Evolutionary conservation across 805 yeast genomes (phyloP).

Genomic region (Phaffomyces thermotolerans): DNA sequence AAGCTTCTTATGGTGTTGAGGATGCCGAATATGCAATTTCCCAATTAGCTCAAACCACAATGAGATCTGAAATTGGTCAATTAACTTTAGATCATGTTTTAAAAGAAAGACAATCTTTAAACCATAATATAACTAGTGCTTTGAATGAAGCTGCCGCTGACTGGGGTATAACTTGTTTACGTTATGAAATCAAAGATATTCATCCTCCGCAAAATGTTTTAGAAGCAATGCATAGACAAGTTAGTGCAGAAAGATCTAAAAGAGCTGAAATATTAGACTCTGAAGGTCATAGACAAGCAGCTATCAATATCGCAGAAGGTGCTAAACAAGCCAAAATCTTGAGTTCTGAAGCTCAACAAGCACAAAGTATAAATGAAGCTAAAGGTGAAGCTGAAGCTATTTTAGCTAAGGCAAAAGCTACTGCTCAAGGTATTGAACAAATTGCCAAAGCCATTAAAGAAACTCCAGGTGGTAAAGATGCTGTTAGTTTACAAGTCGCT

Average conservation of each 20-base stretch:
- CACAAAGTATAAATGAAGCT: constrained; percentile 60
- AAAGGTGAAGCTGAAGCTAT: constrained; percentile 69
- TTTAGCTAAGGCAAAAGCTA: constrained; percentile 58
- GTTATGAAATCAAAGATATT: constrained; percentile 83
- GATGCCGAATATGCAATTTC: constrained; percentile 80
- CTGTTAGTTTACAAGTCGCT: constrained; percentile 73
- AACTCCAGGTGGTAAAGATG: constrained; percentile 67
- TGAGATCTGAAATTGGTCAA: constrained; percentile 86
- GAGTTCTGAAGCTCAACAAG: constrained; percentile 65
- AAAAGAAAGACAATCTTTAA: constrained; percentile 66
- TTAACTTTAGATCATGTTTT: constrained; percentile 72
- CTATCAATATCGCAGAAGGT: constrained; percentile 81
- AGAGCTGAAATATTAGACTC: constrained; percentile 83
- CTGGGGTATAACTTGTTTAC: constrained; percentile 80
- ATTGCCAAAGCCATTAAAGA: constrained; percentile 61
- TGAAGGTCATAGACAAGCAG: constrained; percentile 75
- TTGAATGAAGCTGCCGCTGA: constrained; percentile 78
- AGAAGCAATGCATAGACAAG: constrained; percentile 90
- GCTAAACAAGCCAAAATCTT: constrained; percentile 62
- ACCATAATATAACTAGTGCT: constrained; percentile 65
- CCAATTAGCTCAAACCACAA: constrained; percentile 84
- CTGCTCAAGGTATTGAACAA: constrained; percentile 59
- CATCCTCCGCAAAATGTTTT: constrained; percentile 82
- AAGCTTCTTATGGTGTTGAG: constrained; percentile 83
- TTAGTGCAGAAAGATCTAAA: constrained; percentile 78